Conservation (phyloP, 495 filamentous ascomycete species). For the Penicillium diatomitis region DNA sequence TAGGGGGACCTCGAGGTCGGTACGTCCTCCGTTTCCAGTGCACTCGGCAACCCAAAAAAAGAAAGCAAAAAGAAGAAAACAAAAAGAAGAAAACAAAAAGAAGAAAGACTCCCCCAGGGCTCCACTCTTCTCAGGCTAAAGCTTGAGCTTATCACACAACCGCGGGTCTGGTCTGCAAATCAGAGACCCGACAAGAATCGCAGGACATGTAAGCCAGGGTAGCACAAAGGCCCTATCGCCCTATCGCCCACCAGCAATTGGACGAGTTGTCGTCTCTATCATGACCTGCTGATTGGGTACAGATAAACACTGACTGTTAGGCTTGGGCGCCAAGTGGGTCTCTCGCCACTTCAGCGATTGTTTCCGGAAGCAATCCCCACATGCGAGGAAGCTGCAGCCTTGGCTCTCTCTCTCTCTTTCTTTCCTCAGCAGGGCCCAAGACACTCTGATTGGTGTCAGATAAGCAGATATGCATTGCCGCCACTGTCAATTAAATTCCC, state of each 20-base stretch:
- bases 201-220: neutral
- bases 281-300: conserved; percentile 5
- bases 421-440: neutral
- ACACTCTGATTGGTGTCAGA: conserved; percentile 7
- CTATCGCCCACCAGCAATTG: conserved; percentile 7
- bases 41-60: neutral
- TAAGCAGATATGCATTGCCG: conserved; percentile 5
- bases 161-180: no score
- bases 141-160: neutral
- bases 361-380: no score
- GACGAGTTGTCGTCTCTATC: neutral
- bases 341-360: no score
- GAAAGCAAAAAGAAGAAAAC: neutral
- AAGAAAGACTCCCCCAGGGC: no score
- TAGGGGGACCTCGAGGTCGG: neutral
- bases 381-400: no score
- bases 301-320: conserved; percentile 8
- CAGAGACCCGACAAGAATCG: neutral
- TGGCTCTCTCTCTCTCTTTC: no score
- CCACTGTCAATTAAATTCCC: neutral
- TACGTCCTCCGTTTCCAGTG: neutral
- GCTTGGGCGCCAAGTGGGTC: conserved; percentile 5
- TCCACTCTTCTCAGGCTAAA: neutral
- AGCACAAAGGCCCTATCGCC: neutral
- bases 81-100: no score